phyloP scores from a whole-genome alignment of 116 monocot genomes.

The Papilionanthe hybrid region DNA sequence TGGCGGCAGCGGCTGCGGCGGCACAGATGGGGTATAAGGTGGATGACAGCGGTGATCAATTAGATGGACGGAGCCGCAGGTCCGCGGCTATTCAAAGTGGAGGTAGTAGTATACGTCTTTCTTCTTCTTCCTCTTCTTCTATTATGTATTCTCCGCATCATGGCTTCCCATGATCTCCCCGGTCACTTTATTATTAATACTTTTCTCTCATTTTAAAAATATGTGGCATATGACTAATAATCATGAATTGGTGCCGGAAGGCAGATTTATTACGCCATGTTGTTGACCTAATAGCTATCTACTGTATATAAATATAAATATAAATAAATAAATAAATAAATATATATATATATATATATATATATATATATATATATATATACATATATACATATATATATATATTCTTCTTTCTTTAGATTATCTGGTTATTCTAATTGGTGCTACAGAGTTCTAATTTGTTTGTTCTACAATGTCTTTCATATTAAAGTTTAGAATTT shows the following conservation, averaged over 20 bases:
- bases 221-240: not conserved
- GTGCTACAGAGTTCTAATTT: too few relatives aligned
- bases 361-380: not conserved
- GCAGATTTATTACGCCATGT: too few relatives aligned
- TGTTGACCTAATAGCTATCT: too few relatives aligned
- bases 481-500: too few relatives aligned
- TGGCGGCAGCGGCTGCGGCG: conserved; percentile 32
- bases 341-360: too few relatives aligned
- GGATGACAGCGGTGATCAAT: not conserved
- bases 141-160: conserved; percentile 27
- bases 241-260: not conserved
- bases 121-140: conserved; percentile 12
- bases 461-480: too few relatives aligned
- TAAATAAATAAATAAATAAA: too few relatives aligned
- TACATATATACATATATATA: too few relatives aligned
- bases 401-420: too few relatives aligned
- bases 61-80: conserved; percentile 21
- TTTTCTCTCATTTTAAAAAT: not conserved
- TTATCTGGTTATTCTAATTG: too few relatives aligned
- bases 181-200: not conserved
- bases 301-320: too few relatives aligned
- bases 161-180: not conserved
- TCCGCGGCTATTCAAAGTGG: conserved; percentile 13
- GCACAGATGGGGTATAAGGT: conserved; percentile 35
- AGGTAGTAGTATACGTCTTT: conserved; percentile 21